Base-by-base conservation (phyloP, 2,329 filamentous ascomycete species). In the Knufia petricola region DNA sequence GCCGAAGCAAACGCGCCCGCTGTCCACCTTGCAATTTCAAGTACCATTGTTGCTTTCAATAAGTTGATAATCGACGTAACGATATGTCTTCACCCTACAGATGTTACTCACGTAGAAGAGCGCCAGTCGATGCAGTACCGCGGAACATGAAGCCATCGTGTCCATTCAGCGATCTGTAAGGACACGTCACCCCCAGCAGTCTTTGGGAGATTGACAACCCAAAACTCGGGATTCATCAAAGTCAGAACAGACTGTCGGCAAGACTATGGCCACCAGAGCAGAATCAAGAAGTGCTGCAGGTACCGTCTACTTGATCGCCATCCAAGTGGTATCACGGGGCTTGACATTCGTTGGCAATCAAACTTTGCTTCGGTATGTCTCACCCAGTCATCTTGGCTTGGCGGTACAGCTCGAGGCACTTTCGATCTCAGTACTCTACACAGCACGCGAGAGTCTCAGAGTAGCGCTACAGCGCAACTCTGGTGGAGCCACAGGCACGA, bases 311-410 rank as follows among this genome's bases (percentile, higher is more conserved):
- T 78, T 98, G 57, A 94, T 98, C 62, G 70, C 86, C 45, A 80
- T 95, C 38, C 92, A 96, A 67, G 74, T 98, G 55, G 75, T 76
- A 38, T 95, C 90, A n/a, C 84, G 90, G 52, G 81, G 83, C 48
- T 71, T 94, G 55, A 96, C 90, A 20, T 98, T 98, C 67, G 67
- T 84, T 57, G 85, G 92, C 62, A 98, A 96, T 68, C 90, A 98
- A 66, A 65, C 94, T 31, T 78, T 98, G 24, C 76, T 98, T 6
- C 86, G 90, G 30, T 90, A 85, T 63, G 72, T 96, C 38, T 94
- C 88, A 1, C 89, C 92, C 0, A 78, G 84, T 50, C 75, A 94
- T 0, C 77, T 98, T 1, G 92, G 90, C 4, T 74, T 94, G 3
- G 84, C 89, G 1, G 84, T 89, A 0, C 92, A 95, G 64, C 76